Evolutionary conservation across 345 rosid genomes (phyloP).

Genomic region (Citrus sinensis): DVS_A1.0 CM039162.1:9618501-9619000

Average conservation of each 20-base stretch:
- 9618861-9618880: constrained; percentile 98
- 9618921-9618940: constrained; percentile 9
- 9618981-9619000: background rate
- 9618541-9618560: background rate
- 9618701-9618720: background rate
- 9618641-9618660: background rate
- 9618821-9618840: background rate
- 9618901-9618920: constrained; percentile 78
- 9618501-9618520: background rate
- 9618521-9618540: background rate
- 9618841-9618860: constrained; percentile 21
- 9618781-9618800: background rate
- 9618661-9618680: background rate
- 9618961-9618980: background rate
- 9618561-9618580: background rate
- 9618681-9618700: background rate
- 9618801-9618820: too few relatives aligned
- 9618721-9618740: background rate
- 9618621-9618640: background rate
- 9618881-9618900: constrained; percentile 80
- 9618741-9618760: background rate
- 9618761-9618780: background rate
- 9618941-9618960: background rate
- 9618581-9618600: background rate
- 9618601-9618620: background rate